These are phyloP conservation scores for Penicillium sp. DNA, from an alignment of 2,329 filamentous ascomycete species.

Conservation along the genomic window DNA sequence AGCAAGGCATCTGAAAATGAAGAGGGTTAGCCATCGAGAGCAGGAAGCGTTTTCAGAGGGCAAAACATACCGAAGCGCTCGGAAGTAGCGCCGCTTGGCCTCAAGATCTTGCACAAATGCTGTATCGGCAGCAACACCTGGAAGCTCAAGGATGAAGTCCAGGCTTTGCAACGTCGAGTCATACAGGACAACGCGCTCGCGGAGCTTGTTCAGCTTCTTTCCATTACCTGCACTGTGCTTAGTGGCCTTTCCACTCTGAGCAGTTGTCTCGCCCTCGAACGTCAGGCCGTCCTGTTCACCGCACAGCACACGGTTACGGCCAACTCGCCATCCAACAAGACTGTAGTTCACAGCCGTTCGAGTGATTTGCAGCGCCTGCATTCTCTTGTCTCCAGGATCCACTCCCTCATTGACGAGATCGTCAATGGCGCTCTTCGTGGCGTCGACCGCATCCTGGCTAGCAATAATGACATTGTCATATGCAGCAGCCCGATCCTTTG, in stretches of 20 bases:
- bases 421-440: conserved; percentile 89
- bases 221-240: conserved; percentile 68
- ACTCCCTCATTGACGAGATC: conserved; percentile 83
- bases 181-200: conserved; percentile 86
- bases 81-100: conserved; percentile 78
- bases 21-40: conserved; percentile 16
- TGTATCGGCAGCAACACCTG: conserved; percentile 83
- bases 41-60: neutral
- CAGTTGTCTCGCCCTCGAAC: conserved; percentile 51
- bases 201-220: conserved; percentile 74
- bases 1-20: conserved; percentile 66
- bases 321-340: conserved; percentile 91
- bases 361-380: conserved; percentile 92
- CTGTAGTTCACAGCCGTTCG: conserved; percentile 92
- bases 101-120: conserved; percentile 76
- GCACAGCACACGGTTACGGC: conserved; percentile 84
- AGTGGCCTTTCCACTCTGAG: conserved; percentile 55
- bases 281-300: conserved; percentile 77
- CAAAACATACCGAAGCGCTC: conserved; percentile 72
- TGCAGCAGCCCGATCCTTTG: conserved; percentile 71
- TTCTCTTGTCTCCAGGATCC: conserved; percentile 76
- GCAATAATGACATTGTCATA: conserved; percentile 90
- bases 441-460: conserved; percentile 91
- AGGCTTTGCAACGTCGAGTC: conserved; percentile 89
- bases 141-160: conserved; percentile 84